phyloP scores from a whole-genome alignment of 805 yeast species.

The Priceomyces castillae region DNA sequence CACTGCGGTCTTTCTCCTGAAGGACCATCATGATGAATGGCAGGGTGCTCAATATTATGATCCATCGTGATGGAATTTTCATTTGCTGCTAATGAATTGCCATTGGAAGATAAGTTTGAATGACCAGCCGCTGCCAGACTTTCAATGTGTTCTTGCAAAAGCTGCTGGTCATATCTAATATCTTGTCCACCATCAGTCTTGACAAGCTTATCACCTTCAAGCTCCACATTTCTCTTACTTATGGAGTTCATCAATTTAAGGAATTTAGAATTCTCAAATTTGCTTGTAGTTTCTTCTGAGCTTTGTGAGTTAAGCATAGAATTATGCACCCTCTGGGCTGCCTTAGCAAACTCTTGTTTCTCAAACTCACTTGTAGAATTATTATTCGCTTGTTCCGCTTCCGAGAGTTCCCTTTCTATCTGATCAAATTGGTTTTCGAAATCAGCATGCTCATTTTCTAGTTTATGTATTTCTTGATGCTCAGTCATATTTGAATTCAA shows the following conservation, averaged over 20 bases:
- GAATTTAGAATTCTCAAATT: slow-evolving; percentile 36
- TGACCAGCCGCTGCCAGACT: background rate
- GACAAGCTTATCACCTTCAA: slow-evolving; percentile 41
- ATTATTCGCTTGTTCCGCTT: slow-evolving; percentile 5
- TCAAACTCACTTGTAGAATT: slow-evolving; percentile 16
- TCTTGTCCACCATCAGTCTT: slow-evolving; percentile 32
- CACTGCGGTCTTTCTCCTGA: background rate
- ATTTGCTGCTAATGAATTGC: no score
- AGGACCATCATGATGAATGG: background rate
- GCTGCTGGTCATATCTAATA: background rate
- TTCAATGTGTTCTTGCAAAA: no score
- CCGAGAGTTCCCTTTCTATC: slow-evolving; percentile 27
- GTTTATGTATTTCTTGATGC: slow-evolving; percentile 26
- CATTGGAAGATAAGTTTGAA: no score
- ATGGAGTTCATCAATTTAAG: slow-evolving; percentile 40
- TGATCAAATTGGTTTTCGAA: slow-evolving; percentile 33
- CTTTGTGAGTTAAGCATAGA: slow-evolving; percentile 20
- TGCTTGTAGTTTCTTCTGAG: slow-evolving; percentile 23
- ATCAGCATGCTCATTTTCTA: slow-evolving; percentile 22
- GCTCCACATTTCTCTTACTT: slow-evolving; percentile 35
- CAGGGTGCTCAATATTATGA: background rate
- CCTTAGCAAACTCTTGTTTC: slow-evolving; percentile 37
- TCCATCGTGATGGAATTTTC: no score
- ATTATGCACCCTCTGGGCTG: slow-evolving; percentile 35
- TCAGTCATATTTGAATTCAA: slow-evolving; percentile 17